Evolutionary conservation across 2,329 filamentous ascomycete species (phyloP).

Genomic region (Colletotrichum sojae): DNA sequence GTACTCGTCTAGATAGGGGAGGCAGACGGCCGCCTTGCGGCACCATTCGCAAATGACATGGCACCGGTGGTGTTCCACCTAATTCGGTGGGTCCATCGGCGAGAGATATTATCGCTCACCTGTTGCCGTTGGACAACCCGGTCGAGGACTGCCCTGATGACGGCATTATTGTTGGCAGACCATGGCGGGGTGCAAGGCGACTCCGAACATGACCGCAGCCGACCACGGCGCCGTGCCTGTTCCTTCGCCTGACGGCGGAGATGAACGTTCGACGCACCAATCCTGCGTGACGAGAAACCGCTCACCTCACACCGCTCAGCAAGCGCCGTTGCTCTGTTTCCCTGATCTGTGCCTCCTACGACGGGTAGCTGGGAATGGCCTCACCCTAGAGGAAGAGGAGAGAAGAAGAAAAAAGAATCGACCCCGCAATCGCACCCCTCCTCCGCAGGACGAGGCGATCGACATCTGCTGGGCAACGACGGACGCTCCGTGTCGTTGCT

Average conservation of each 20-base stretch:
- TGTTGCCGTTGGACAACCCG: slow-evolving; percentile 5
- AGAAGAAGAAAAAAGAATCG: not conserved
- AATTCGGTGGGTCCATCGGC: slow-evolving; percentile 26
- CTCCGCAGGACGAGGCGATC: slow-evolving; percentile 29
- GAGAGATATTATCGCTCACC: slow-evolving; percentile 28
- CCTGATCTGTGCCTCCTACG: not conserved
- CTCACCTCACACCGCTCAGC: slow-evolving; percentile 34
- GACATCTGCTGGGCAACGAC: slow-evolving; percentile 8
- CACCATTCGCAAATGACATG: slow-evolving; percentile 27
- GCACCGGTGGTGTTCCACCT: slow-evolving; percentile 20
- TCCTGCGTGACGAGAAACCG: slow-evolving; percentile 21
- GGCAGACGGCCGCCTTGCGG: slow-evolving; percentile 18
- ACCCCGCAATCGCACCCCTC: slow-evolving; percentile 22
- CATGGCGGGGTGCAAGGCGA: slow-evolving; percentile 30
- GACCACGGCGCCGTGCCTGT: not conserved
- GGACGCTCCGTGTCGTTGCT: slow-evolving; percentile 1
- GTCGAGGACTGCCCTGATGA: slow-evolving; percentile 25
- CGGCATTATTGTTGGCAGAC: slow-evolving; percentile 30
- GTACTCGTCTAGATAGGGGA: not conserved
- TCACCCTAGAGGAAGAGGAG: slow-evolving; percentile 12
- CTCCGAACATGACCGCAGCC: slow-evolving; percentile 20
- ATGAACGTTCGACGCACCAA: slow-evolving; percentile 7
- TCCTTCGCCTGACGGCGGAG: slow-evolving; percentile 9
- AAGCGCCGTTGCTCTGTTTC: slow-evolving; percentile 17
- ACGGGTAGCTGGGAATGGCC: slow-evolving; percentile 29